Conservation (phyloP, 164 flowering plant genomes). For the Macadamia integrifolia region DNA sequence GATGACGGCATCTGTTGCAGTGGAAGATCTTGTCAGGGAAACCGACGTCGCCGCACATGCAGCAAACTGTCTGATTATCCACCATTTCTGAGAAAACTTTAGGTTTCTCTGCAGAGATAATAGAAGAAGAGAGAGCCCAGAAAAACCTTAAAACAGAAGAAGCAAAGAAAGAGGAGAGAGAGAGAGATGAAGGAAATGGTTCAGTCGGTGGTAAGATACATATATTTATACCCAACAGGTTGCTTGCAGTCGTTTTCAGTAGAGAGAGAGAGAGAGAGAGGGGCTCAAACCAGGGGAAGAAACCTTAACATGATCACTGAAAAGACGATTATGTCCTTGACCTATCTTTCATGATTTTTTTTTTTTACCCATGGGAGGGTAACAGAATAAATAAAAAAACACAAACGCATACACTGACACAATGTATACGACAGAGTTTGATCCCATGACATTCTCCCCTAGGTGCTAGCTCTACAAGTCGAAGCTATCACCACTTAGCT, state of each 20-base stretch:
- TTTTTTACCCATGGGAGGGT: not conserved
- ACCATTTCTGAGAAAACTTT: constrained; percentile 41
- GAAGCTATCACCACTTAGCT: too few species aligned
- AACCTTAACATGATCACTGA: not conserved
- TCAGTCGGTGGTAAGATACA: constrained; percentile 35
- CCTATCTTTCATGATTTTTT: not conserved
- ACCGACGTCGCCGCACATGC: constrained; percentile 97
- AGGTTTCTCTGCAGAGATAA: too few species aligned
- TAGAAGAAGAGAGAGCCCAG: too few species aligned
- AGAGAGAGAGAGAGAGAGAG: constrained; percentile 16
- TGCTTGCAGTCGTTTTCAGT: constrained; percentile 70
- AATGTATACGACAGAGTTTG: too few species aligned
- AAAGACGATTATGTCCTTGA: not conserved
- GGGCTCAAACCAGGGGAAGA: too few species aligned
- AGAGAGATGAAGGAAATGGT: constrained; percentile 12
- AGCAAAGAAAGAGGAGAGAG: not conserved
- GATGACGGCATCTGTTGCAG: constrained; percentile 66
- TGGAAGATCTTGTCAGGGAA: constrained; percentile 91
- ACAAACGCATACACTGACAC: too few species aligned
- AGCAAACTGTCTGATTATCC: constrained; percentile 75
- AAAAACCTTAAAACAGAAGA: not conserved
- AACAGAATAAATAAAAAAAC: too few species aligned
- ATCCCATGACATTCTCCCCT: too few species aligned
- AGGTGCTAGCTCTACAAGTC: too few species aligned
- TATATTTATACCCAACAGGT: constrained; percentile 15